Base-by-base conservation (phyloP, 495 filamentous ascomycete genomes). In the Amphirosellinia nigrospora region DNA sequence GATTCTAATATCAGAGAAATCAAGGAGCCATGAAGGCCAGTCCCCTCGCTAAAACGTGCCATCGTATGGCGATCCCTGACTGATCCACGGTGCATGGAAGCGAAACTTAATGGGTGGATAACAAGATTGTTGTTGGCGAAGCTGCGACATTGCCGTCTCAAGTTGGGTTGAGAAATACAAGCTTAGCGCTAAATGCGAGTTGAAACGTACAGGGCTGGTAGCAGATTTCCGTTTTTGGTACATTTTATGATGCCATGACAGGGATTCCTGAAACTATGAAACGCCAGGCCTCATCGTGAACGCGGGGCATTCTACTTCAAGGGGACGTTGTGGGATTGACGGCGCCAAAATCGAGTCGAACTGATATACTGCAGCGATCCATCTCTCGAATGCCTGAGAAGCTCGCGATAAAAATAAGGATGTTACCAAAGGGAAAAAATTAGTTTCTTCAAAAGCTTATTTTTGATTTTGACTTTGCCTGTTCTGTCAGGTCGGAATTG, bases 61-160 rank as follows among this genome's bases (percentile, higher is more conserved):
- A 43, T 65, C 61, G 23, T 53, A 52, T 36, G 32, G 41, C 45
- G 26, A 38, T 53, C 23, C 45, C 46, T 39, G 34, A 39, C 11
- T 13, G 32, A 65, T 39, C 32, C 30, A 65, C 23, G 36, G 23
- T 38, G 64, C 52, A 46, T 43, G 38, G 64, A 56, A 32, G 64
- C 52, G 53, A 66, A 53, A 56, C 64, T 38, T 19, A n/a, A 19
- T 34, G 19, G 28, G 45, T 67, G 41, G 53, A 46, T 53, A 58
- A 59, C 34, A 30, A n/a, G 10, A 59, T 45, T 39, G 46, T 53
- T 43, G 43, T n/a, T 45, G 23, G 64, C 21, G 52, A 56, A 62
- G 56, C 23, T 62, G 66, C 34, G 43, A 62, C 66, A 69, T n/a
- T 34, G 38, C 28, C 21, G 66, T 69, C 55, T 69, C 66, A 69